phyloP scores from a whole-genome alignment of 306 rosid species.

The Vicia sativa region DNA sequence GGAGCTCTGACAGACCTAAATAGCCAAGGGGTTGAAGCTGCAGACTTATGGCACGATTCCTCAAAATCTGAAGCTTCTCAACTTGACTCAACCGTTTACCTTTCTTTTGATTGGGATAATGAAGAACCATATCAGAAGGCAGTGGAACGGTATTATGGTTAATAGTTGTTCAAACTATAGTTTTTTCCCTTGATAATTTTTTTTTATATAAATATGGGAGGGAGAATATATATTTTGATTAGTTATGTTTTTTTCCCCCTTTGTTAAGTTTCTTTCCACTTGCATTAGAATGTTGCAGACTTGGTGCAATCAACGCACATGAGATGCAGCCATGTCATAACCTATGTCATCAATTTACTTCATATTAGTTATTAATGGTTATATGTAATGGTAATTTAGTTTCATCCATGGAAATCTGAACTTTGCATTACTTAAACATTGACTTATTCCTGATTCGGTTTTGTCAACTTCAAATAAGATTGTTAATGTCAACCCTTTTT shows the following conservation, averaged over 20 bases:
- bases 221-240: neutral
- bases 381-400: conserved; percentile 24
- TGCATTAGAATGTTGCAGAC: conserved; percentile 36
- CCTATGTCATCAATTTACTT: conserved; percentile 23
- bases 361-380: conserved; percentile 18
- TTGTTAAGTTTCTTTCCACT: conserved; percentile 20
- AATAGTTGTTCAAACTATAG: conserved; percentile 21
- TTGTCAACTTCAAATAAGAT: conserved; percentile 18
- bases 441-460: conserved; percentile 10
- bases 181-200: neutral
- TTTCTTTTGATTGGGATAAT: conserved; percentile 95
- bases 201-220: neutral
- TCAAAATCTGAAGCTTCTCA: conserved; percentile 72
- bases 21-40: conserved; percentile 55
- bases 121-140: conserved; percentile 93
- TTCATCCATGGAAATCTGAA: conserved; percentile 23
- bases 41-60: conserved; percentile 65
- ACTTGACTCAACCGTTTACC: conserved; percentile 76
- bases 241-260: neutral
- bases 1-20: conserved; percentile 53
- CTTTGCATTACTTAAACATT: conserved; percentile 32
- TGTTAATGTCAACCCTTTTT: conserved; percentile 18
- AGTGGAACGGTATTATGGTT: conserved; percentile 72
- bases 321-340: conserved; percentile 11
- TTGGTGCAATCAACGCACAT: conserved; percentile 22